Percentiles rank a stretch among this genome's conserved stretches.
Evolutionary conservation across 805 yeast genomes (phyloP).

Genomic region (Grigorovia jiainica): DNA sequence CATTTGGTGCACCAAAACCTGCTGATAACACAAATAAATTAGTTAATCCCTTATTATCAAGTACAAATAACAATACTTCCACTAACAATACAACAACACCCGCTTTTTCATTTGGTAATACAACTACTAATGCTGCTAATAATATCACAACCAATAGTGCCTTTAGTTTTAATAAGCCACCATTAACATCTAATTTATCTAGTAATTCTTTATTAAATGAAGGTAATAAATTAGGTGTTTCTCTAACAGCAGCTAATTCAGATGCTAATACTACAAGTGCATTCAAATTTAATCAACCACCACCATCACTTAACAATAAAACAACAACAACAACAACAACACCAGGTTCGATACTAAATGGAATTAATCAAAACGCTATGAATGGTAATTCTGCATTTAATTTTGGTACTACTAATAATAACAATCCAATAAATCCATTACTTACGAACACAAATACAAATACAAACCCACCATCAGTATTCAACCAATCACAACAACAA

Average conservation of each 20-base stretch:
- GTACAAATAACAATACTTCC: conserved; percentile 1
- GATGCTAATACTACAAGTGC: neutral
- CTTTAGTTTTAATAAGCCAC: conserved; percentile 4
- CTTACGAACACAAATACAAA: neutral
- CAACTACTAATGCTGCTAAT: neutral
- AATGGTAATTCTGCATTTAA: neutral
- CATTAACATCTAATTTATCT: neutral
- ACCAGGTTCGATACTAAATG: neutral
- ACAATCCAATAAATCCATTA: conserved; percentile 1
- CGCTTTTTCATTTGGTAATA: conserved; percentile 3
- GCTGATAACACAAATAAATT: neutral
- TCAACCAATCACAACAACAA: neutral
- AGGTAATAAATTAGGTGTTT: conserved; percentile 4
- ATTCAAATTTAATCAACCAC: conserved; percentile 1
- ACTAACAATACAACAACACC: neutral
- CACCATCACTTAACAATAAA: neutral
- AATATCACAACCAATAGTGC: conserved; percentile 1
- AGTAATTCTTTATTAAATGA: conserved; percentile 2
- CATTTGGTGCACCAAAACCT: conserved; percentile 5
- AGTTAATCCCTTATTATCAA: conserved; percentile 4
- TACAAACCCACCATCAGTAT: neutral
- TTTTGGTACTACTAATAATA: neutral
- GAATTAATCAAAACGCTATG: neutral
- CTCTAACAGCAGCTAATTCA: conserved; percentile 4
- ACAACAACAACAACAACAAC: neutral